Percentiles rank a stretch among this genome's conserved stretches.
Evolutionary conservation across 805 yeast species (phyloP).

Genomic region (Diddensiella santjacobensis): DNA sequence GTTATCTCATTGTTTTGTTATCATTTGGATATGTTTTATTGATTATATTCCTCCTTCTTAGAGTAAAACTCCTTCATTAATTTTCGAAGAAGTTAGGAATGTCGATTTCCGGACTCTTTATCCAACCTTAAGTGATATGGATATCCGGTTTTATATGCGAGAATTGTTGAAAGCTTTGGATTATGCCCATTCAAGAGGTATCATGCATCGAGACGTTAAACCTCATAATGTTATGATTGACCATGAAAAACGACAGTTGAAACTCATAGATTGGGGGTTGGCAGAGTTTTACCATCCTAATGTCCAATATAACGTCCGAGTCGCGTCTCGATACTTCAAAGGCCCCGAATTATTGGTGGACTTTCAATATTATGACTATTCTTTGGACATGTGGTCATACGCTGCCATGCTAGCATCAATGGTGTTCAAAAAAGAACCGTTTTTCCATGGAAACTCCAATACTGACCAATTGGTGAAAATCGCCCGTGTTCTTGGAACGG

Average conservation of each 20-base stretch:
- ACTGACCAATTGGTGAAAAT: slow-evolving; percentile 90
- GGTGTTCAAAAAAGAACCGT: slow-evolving; percentile 84
- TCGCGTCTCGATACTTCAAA: slow-evolving; percentile 86
- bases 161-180: slow-evolving; percentile 81
- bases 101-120: slow-evolving; percentile 82
- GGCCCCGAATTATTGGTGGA: slow-evolving; percentile 89
- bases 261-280: slow-evolving; percentile 91
- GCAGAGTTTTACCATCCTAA: slow-evolving; percentile 92
- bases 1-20: not conserved
- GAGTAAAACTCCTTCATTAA: slow-evolving; percentile 74
- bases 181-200: slow-evolving; percentile 88
- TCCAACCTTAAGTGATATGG: slow-evolving; percentile 70
- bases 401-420: slow-evolving; percentile 92
- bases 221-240: slow-evolving; percentile 95
- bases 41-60: slow-evolving; percentile 3
- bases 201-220: slow-evolving; percentile 91
- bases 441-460: slow-evolving; percentile 87
- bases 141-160: slow-evolving; percentile 77
- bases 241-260: slow-evolving; percentile 54
- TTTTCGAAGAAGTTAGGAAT: slow-evolving; percentile 81
- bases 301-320: slow-evolving; percentile 85
- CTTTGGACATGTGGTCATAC: slow-evolving; percentile 84
- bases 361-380: slow-evolving; percentile 78
- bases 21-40: not conserved
- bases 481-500: slow-evolving; percentile 82